Conservation (phyloP, 176 grass and related monocot genomes). For the Aegilops longissima region DNA sequence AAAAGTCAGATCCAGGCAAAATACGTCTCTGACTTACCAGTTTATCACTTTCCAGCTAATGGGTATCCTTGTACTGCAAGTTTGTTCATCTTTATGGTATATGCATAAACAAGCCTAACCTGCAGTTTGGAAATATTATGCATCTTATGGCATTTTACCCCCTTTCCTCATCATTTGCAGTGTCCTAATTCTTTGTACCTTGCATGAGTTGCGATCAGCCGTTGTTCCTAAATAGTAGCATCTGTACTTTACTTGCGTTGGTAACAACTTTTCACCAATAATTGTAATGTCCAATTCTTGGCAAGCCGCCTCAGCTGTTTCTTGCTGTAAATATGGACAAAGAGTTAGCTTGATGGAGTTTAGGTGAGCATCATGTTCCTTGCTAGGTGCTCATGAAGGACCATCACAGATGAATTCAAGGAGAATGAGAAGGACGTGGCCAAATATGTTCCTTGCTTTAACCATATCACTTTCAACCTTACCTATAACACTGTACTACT, state of each 20-base stretch:
- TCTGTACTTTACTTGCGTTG: not conserved
- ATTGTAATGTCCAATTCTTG: slow-evolving; percentile 30
- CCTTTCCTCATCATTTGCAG: not conserved
- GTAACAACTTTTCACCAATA: not conserved
- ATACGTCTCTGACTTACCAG: not conserved
- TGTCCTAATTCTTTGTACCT: not conserved
- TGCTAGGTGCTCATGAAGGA: slow-evolving; percentile 28
- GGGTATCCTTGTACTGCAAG: not conserved
- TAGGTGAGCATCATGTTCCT: slow-evolving; percentile 25
- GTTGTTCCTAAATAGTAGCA: not conserved
- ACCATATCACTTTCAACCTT: not conserved
- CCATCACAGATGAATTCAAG: slow-evolving; percentile 15
- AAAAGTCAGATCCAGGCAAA: not conserved
- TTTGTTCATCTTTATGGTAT: not conserved
- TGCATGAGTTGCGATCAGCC: not conserved
- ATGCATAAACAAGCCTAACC: not conserved
- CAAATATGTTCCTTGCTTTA: not conserved
- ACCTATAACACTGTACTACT: not conserved
- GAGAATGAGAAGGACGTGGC: not conserved
- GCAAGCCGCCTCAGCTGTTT: slow-evolving; percentile 17
- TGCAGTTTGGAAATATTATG: not conserved
- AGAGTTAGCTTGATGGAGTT: slow-evolving; percentile 35
- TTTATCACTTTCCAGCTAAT: not conserved
- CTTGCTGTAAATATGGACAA: slow-evolving; percentile 45
- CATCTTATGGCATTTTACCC: not conserved